These are phyloP conservation scores for Saccharomyces hybrid DNA, from an alignment of 1,139 yeast species.

Conservation along the genomic window DNA sequence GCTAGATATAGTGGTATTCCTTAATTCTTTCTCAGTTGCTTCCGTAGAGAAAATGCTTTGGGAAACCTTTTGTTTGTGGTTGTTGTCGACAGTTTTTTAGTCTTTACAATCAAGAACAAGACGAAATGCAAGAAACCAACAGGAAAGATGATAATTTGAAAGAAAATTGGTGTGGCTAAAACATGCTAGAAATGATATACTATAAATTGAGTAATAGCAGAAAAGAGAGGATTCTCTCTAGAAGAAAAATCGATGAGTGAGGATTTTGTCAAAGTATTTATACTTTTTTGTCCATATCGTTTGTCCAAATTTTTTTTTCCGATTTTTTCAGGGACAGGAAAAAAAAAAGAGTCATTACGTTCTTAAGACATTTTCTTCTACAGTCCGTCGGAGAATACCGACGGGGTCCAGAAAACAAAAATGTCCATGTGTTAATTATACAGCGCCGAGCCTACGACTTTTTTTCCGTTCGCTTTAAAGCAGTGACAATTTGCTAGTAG, in stretches of 20 bases:
- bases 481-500: background rate
- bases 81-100: slow-evolving; percentile 5
- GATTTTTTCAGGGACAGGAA: background rate
- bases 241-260: background rate
- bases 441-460: background rate
- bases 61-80: background rate
- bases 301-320: background rate
- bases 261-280: background rate
- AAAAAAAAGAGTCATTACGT: background rate
- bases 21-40: background rate
- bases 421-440: background rate
- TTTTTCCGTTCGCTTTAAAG: background rate
- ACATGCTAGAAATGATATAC: slow-evolving; percentile 8
- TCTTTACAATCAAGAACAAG: slow-evolving; percentile 4
- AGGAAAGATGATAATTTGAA: slow-evolving; percentile 8
- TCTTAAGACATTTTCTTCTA: background rate
- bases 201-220: background rate
- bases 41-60: background rate
- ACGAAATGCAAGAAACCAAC: slow-evolving; percentile 3
- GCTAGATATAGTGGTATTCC: background rate
- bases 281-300: background rate
- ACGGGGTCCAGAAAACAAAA: background rate
- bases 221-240: background rate
- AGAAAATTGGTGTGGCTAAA: slow-evolving; percentile 15
- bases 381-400: background rate